These are phyloP conservation scores for Hebeloma cylindrosporum DNA, from an alignment of 768 basidiomycete genomes.

Conservation along the genomic window DNA sequence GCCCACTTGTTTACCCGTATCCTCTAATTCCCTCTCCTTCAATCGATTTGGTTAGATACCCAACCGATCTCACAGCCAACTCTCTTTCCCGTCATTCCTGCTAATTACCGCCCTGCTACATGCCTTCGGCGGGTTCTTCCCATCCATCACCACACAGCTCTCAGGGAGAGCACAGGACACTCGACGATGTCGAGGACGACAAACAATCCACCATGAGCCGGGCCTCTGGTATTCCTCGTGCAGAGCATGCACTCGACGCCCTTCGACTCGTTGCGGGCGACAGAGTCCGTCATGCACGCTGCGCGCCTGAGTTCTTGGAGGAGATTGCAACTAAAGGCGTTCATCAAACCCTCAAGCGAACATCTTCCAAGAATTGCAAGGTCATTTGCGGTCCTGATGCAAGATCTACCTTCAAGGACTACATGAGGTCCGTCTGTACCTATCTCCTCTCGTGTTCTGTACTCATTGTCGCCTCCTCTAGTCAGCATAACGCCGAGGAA, in stretches of 20 bases:
- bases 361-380: slow-evolving; percentile 37
- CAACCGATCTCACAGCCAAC: slow-evolving; percentile 10
- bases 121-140: slow-evolving; percentile 20
- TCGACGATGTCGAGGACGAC: slow-evolving; percentile 26
- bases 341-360: slow-evolving; percentile 28
- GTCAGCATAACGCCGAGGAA: slow-evolving; percentile 17
- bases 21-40: slow-evolving; percentile 18
- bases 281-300: slow-evolving; percentile 41
- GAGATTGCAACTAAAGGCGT: slow-evolving; percentile 36
- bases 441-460: no score
- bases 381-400: slow-evolving; percentile 44
- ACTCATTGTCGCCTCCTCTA: not conserved
- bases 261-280: slow-evolving; percentile 36
- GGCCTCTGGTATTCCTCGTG: slow-evolving; percentile 24
- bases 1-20: slow-evolving; percentile 16
- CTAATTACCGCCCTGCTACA: slow-evolving; percentile 11
- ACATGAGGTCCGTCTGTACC: slow-evolving; percentile 35
- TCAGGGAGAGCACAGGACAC: slow-evolving; percentile 18
- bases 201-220: slow-evolving; percentile 26
- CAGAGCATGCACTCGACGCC: slow-evolving; percentile 27
- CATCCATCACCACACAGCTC: slow-evolving; percentile 23
- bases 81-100: slow-evolving; percentile 5
- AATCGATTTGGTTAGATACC: slow-evolving; percentile 27
- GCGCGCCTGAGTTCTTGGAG: slow-evolving; percentile 46
- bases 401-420: slow-evolving; percentile 39